Percentiles rank a stretch among this genome's conserved stretches.
phyloP scores from a whole-genome alignment of 495 filamentous ascomycete genomes.

The Neurospora terricola region DNA sequence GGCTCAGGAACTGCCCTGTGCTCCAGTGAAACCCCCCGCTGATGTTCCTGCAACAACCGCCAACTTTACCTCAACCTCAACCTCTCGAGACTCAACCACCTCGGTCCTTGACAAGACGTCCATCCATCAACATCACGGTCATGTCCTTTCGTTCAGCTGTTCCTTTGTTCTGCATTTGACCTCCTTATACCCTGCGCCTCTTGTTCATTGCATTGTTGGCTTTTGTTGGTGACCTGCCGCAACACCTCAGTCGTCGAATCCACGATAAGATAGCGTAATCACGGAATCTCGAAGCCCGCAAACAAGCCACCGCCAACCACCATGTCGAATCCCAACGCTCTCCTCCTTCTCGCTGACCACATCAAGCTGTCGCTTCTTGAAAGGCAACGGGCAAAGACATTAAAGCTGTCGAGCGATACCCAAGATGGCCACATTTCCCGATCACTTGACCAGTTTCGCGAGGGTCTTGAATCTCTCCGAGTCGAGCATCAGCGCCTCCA shows the following conservation, averaged over 20 bases:
- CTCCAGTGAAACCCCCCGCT: background rate
- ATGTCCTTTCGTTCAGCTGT: background rate
- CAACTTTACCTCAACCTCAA: background rate
- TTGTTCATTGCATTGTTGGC: background rate
- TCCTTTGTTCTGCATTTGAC: background rate
- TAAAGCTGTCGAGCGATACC: conserved; percentile 68
- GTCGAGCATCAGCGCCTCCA: conserved; percentile 53
- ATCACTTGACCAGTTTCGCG: conserved; percentile 74
- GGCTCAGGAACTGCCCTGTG: background rate
- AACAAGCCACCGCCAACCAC: background rate
- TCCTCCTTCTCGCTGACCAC: conserved; percentile 67
- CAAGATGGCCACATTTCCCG: conserved; percentile 86
- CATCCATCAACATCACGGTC: background rate
- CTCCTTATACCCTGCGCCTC: background rate
- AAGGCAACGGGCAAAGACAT: conserved; percentile 76
- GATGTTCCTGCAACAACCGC: background rate
- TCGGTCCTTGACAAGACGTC: background rate
- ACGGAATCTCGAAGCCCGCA: background rate
- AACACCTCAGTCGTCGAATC: background rate
- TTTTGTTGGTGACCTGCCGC: background rate
- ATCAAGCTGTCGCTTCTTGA: conserved; percentile 76
- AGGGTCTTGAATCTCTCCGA: conserved; percentile 69
- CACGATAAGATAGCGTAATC: background rate
- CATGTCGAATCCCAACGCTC: conserved; percentile 52
- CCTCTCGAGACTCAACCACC: background rate